Percentiles rank a stretch among this genome's conserved stretches.
These are phyloP conservation scores for Zelopaecilomyces penicillatus DNA, from an alignment of 2,329 filamentous ascomycete genomes.

Conservation along the genomic window DNA sequence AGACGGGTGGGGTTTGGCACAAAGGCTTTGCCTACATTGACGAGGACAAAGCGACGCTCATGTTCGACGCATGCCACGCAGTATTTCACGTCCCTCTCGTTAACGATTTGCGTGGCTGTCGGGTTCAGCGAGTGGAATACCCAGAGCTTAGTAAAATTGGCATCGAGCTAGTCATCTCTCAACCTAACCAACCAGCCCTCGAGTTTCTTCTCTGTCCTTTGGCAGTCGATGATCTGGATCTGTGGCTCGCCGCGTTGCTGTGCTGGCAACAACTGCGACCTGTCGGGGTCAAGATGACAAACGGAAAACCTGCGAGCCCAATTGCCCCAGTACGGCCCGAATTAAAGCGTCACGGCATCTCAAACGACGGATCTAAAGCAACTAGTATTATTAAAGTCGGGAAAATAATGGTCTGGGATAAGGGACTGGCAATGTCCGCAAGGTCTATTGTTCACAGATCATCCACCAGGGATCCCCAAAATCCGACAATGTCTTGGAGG, in stretches of 20 bases:
- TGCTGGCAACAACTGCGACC: constrained; percentile 73
- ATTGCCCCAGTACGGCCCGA: constrained; percentile 32
- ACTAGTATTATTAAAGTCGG: constrained; percentile 89
- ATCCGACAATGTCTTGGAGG: constrained; percentile 62
- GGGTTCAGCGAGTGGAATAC: constrained; percentile 49
- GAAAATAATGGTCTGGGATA: constrained; percentile 87
- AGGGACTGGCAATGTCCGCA: constrained; percentile 49
- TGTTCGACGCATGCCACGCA: constrained; percentile 62
- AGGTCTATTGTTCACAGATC: constrained; percentile 48
- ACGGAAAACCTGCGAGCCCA: constrained; percentile 27
- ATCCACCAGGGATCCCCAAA: constrained; percentile 48
- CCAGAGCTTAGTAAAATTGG: constrained; percentile 37
- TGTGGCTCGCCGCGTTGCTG: constrained; percentile 72
- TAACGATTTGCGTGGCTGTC: constrained; percentile 66
- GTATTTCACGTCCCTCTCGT: constrained; percentile 59
- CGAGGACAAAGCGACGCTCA: constrained; percentile 63
- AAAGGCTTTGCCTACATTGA: constrained; percentile 70
- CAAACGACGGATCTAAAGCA: constrained; percentile 24
- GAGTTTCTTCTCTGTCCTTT: constrained; percentile 59
- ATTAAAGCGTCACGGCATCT: constrained; percentile 32
- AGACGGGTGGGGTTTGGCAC: constrained; percentile 55
- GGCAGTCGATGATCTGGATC: constrained; percentile 58
- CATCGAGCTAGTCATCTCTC: constrained; percentile 38
- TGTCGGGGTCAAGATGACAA: constrained; percentile 45
- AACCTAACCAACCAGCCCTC: constrained; percentile 40